Conservation (phyloP, 2,329 filamentous ascomycete genomes). For the Fusarium vanettenii region DNA sequence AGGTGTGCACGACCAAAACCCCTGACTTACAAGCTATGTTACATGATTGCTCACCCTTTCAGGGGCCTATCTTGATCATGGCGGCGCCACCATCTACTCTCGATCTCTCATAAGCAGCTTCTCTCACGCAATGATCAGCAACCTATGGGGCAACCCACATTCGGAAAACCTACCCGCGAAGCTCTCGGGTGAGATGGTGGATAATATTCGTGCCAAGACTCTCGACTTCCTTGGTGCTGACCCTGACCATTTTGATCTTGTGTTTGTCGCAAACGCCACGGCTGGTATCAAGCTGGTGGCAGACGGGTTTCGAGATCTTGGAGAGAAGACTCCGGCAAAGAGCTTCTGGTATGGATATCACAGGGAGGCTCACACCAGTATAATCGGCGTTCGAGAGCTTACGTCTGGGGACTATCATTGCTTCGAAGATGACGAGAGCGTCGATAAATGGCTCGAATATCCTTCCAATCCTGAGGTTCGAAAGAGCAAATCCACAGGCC, state of each 20-base stretch:
- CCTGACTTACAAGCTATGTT: neutral
- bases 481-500: constrained; percentile 29
- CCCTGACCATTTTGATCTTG: constrained; percentile 68
- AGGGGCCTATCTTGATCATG: constrained; percentile 68
- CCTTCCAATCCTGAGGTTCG: constrained; percentile 33
- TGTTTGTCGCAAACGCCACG: constrained; percentile 72
- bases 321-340: constrained; percentile 57
- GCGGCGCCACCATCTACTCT: constrained; percentile 68
- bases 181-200: constrained; percentile 67
- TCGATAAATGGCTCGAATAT: constrained; percentile 57
- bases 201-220: constrained; percentile 64
- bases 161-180: constrained; percentile 71
- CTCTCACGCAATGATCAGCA: constrained; percentile 63
- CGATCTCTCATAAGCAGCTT: constrained; percentile 68
- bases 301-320: constrained; percentile 66
- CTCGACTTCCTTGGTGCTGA: constrained; percentile 69
- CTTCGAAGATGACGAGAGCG: constrained; percentile 69
- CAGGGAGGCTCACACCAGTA: constrained; percentile 69
- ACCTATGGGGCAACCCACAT: constrained; percentile 76
- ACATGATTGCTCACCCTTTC: constrained; percentile 6
- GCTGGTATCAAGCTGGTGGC: constrained; percentile 72
- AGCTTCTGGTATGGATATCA: constrained; percentile 71
- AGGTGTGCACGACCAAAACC: constrained; percentile 22
- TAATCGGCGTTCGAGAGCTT: constrained; percentile 77
- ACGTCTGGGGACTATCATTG: constrained; percentile 64